Percentiles rank a stretch among this genome's conserved stretches.
phyloP scores from a whole-genome alignment of 768 basidiomycete species.

The Suillus spraguei region DNA sequence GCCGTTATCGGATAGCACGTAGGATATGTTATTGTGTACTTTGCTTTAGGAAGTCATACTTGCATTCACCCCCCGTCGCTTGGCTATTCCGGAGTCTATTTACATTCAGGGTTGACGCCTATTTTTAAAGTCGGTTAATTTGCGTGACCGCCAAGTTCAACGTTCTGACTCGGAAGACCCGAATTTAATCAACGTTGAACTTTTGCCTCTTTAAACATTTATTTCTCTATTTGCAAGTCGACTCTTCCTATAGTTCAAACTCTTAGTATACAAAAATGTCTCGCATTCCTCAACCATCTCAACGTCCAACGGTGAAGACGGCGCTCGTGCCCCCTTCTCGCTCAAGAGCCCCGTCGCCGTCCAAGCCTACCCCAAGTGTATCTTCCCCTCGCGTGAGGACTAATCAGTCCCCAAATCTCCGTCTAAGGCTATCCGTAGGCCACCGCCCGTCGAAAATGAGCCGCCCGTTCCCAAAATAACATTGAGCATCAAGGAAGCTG shows the following conservation, averaged over 20 bases:
- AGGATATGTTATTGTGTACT: conserved; percentile 10
- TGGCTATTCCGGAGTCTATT: background rate
- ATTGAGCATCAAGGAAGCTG: conserved; percentile 72
- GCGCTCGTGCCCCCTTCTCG: conserved; percentile 30
- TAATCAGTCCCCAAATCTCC: conserved; percentile 41
- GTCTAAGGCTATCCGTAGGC: conserved; percentile 29
- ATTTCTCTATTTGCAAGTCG: background rate
- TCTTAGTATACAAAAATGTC: conserved; percentile 34
- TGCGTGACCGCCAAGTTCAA: background rate
- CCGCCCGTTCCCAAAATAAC: conserved; percentile 34
- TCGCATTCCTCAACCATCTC: conserved; percentile 41
- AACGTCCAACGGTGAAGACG: conserved; percentile 33
- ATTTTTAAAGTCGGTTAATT: background rate
- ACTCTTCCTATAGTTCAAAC: background rate
- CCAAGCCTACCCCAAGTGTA: conserved; percentile 31
- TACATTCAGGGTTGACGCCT: background rate
- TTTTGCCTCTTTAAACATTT: background rate
- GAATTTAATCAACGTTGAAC: background rate
- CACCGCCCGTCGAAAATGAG: conserved; percentile 22
- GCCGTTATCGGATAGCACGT: background rate
- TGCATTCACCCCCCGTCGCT: background rate
- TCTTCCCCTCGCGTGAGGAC: conserved; percentile 35
- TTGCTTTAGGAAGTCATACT: conserved; percentile 9
- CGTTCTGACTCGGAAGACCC: background rate
- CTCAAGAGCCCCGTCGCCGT: conserved; percentile 33